Percentiles rank a stretch among this genome's conserved stretches.
These are phyloP conservation scores for Saccharomycodes ludwigii DNA, from an alignment of 805 yeast species.

Conservation along the genomic window DNA sequence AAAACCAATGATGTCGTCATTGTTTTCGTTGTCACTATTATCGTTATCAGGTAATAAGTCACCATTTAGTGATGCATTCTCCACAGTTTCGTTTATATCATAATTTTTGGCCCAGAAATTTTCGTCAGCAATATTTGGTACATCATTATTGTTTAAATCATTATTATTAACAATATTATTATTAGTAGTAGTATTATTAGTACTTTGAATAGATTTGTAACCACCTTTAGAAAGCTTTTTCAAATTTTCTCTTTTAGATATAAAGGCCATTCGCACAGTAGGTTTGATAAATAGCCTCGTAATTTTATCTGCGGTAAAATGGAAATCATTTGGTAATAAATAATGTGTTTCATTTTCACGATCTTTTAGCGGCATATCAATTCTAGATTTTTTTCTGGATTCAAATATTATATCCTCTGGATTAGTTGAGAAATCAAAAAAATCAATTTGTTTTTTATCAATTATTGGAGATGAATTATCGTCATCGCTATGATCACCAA, in stretches of 20 bases:
- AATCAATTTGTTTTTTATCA: slow-evolving; percentile 26
- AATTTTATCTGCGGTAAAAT: slow-evolving; percentile 56
- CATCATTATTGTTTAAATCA: slow-evolving; percentile 9
- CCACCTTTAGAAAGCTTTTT: slow-evolving; percentile 12
- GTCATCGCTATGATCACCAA: no score
- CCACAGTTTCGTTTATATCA: slow-evolving; percentile 28
- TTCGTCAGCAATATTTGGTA: slow-evolving; percentile 41
- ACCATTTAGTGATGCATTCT: slow-evolving; percentile 19
- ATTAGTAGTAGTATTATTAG: background rate
- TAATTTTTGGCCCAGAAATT: slow-evolving; percentile 63
- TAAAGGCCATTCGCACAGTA: slow-evolving; percentile 27
- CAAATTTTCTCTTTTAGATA: slow-evolving; percentile 13
- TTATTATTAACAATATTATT: background rate
- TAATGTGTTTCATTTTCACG: slow-evolving; percentile 31
- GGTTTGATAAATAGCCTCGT: slow-evolving; percentile 64
- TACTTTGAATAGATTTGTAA: background rate
- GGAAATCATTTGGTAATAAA: slow-evolving; percentile 60
- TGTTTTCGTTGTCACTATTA: slow-evolving; percentile 13
- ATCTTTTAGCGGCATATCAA: slow-evolving; percentile 31
- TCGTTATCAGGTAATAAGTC: slow-evolving; percentile 14
- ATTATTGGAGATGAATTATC: no score
- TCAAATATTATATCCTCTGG: slow-evolving; percentile 31
- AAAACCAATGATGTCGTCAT: slow-evolving; percentile 14
- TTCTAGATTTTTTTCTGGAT: slow-evolving; percentile 22
- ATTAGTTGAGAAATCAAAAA: slow-evolving; percentile 26